These are phyloP conservation scores for Myriangium duriaei DNA, from an alignment of 2,329 filamentous ascomycete genomes.

Conservation along the genomic window DNA sequence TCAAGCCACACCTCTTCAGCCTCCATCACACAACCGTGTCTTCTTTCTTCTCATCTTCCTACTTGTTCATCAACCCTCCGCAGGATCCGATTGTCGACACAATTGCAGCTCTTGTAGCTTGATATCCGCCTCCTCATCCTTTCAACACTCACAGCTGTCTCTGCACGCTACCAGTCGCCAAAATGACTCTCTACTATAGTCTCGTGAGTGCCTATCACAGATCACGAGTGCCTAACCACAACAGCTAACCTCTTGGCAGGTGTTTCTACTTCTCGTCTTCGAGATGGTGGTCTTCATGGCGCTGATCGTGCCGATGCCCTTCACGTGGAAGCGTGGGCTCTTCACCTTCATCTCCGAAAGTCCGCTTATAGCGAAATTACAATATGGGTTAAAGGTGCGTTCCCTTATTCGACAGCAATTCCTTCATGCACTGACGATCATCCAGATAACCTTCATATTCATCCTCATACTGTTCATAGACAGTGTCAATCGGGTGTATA, in stretches of 20 bases:
- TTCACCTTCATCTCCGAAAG: slow-evolving; percentile 95
- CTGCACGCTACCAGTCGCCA: slow-evolving; percentile 24
- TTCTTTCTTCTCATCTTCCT: not conserved
- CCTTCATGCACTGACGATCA: not conserved
- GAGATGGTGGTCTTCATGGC: slow-evolving; percentile 76
- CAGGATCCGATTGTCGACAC: not conserved
- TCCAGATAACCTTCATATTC: slow-evolving; percentile 90
- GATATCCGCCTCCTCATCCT: not conserved
- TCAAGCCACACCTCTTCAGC: not conserved
- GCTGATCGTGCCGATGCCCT: slow-evolving; percentile 77
- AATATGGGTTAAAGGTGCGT: slow-evolving; percentile 82
- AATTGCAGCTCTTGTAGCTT: not conserved
- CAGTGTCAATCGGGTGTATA: slow-evolving; percentile 91
- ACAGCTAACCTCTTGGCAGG: slow-evolving; percentile 36
- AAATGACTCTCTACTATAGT: slow-evolving; percentile 59
- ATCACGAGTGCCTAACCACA: slow-evolving; percentile 6
- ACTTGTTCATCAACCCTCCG: not conserved
- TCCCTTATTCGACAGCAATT: not conserved
- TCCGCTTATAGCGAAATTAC: slow-evolving; percentile 72
- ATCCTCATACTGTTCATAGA: slow-evolving; percentile 97
- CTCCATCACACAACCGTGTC: not conserved
- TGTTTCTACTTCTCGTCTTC: slow-evolving; percentile 68
- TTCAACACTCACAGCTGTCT: not conserved
- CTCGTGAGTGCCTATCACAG: slow-evolving; percentile 39
- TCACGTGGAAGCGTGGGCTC: slow-evolving; percentile 70